Percentiles rank a stretch among this genome's conserved stretches.
phyloP scores from a whole-genome alignment of 441 rosid species.

The Pelargonium cotyledonis region DNA sequence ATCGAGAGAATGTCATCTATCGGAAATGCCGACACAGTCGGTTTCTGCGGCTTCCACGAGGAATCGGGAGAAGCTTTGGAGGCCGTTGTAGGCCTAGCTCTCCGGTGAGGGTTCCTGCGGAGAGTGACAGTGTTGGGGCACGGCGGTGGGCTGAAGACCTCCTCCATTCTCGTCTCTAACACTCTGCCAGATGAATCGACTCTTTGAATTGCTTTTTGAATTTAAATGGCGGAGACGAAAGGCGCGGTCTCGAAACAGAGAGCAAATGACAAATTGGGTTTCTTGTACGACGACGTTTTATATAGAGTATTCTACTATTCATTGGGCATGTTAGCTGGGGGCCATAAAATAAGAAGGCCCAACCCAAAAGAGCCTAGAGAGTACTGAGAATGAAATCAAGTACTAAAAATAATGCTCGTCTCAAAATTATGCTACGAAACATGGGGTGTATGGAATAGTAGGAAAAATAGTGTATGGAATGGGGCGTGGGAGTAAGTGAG shows the following conservation, averaged over 20 bases:
- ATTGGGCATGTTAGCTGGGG: too few relatives aligned
- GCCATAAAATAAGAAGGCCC: too few relatives aligned
- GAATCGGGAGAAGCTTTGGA: slow-evolving; percentile 20
- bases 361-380: too few relatives aligned
- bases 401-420: too few relatives aligned
- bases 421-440: too few relatives aligned
- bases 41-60: slow-evolving; percentile 20
- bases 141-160: slow-evolving; percentile 27
- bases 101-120: slow-evolving; percentile 74
- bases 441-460: too few relatives aligned
- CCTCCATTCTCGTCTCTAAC: slow-evolving; percentile 21
- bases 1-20: slow-evolving; percentile 55
- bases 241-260: not conserved
- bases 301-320: too few relatives aligned
- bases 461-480: too few relatives aligned
- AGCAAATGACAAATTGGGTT: not conserved
- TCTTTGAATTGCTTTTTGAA: not conserved
- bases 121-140: slow-evolving; percentile 55
- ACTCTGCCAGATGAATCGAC: slow-evolving; percentile 17
- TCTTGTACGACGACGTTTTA: not conserved
- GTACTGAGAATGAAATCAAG: too few relatives aligned
- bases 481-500: too few relatives aligned
- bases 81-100: slow-evolving; percentile 61
- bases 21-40: slow-evolving; percentile 45
- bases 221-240: slow-evolving; percentile 29